These are phyloP conservation scores for Aspergillus niger DNA, from an alignment of 2,329 filamentous ascomycete species.

Conservation along the genomic window DNA sequence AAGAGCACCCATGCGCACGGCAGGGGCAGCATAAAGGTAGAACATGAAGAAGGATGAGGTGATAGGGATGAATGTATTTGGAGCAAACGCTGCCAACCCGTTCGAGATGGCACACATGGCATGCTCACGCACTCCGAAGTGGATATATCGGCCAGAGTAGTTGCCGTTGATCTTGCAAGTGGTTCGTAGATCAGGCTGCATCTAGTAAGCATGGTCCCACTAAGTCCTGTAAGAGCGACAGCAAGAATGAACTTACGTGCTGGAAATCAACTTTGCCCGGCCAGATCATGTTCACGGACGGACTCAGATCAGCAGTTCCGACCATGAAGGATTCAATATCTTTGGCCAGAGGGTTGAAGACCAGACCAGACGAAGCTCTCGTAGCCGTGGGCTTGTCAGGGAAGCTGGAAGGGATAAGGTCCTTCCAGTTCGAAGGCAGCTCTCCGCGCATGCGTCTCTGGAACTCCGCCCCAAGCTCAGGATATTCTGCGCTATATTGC, in stretches of 20 bases:
- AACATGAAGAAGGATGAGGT: slow-evolving; percentile 67
- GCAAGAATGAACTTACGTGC: slow-evolving; percentile 37
- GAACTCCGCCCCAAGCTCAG: slow-evolving; percentile 54
- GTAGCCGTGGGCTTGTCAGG: slow-evolving; percentile 55
- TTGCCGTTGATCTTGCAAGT: slow-evolving; percentile 50
- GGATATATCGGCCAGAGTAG: slow-evolving; percentile 54
- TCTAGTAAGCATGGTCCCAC: slow-evolving; percentile 10
- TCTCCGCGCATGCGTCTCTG: slow-evolving; percentile 51
- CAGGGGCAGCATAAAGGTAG: slow-evolving; percentile 60
- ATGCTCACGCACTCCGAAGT: slow-evolving; percentile 63
- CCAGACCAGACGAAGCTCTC: slow-evolving; percentile 50
- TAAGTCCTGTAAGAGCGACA: neutral
- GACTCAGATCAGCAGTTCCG: slow-evolving; percentile 56
- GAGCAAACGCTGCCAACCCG: slow-evolving; percentile 60
- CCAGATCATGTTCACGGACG: slow-evolving; percentile 60
- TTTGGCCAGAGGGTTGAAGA: slow-evolving; percentile 56
- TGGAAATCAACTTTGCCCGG: slow-evolving; percentile 55
- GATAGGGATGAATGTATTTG: slow-evolving; percentile 58
- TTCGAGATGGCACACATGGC: slow-evolving; percentile 81
- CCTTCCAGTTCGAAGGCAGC: slow-evolving; percentile 53
- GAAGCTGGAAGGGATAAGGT: slow-evolving; percentile 53
- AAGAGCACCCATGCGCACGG: slow-evolving; percentile 62
- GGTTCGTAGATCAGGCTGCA: slow-evolving; percentile 31
- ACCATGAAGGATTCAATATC: slow-evolving; percentile 54
- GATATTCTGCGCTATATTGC: slow-evolving; percentile 47